Base-by-base conservation (phyloP, 805 yeast genomes). In the Ogataea angusta region DNA sequence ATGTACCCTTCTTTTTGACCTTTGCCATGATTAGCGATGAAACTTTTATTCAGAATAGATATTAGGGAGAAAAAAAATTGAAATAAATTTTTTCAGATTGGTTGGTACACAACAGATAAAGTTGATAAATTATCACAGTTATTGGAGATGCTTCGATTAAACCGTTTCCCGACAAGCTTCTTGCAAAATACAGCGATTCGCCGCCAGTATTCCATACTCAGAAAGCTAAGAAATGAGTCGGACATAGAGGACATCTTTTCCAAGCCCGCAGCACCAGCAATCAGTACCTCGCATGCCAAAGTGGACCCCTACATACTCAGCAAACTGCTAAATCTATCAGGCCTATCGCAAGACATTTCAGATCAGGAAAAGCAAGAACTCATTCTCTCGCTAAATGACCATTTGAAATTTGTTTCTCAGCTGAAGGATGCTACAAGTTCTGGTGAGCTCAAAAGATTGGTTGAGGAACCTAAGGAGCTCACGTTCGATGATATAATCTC, bases 1-100 rank as follows among this genome's bases (percentile, higher is more conserved):
- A 66, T 47, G 83, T 73, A 54, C 89, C 87, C 70, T 75, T 89
- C 82, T 81, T 88, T 74, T 83, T 84, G 52, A 87, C 80, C 68
- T 76, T 76, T 66, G 75, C 81, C 80, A 75, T 29, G 33, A 21
- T 43, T 34, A 34, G 38, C 38, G 33, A 28, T 30, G 23, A 37
- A 22, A 33, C 14, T n/a, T n/a, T 31, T 36, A 26, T 30, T 19
- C 19, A 21, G 16, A 25, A 10, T n/a, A 34, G 33, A 15, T 7
- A 30, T 18, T 34, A 15, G 27, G 15, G 38, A 40, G 37, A 42
- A 46, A 42, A 43, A 46, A 42, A 36, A 42, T 42, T 40, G 25
- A 44, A 45, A 43, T 25, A 29, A 32, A 38, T 35, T 42, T 42
- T 44, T 45, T 45, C 44, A 36, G 49, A 42, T 38, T 42, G 46